Conservation (phyloP, 2,329 filamentous ascomycete genomes). For the Cordyceps farinosa region DNA sequence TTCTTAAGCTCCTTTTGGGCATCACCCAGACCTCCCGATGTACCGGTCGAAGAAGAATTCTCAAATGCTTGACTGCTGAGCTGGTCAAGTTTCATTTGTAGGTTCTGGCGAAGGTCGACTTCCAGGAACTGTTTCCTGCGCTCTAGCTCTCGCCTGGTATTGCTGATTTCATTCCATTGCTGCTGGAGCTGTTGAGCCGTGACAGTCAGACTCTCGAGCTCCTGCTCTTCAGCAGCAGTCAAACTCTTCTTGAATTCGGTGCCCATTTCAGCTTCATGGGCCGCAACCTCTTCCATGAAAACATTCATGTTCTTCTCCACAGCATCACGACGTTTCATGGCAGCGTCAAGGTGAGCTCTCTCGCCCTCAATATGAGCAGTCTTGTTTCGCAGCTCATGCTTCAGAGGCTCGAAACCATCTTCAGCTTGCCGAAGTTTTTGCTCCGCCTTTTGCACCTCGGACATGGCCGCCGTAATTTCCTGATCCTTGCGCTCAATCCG, state of each 20-base stretch:
- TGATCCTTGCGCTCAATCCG: conserved; percentile 80
- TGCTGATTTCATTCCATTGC: conserved; percentile 72
- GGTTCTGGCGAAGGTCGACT: conserved; percentile 81
- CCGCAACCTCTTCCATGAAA: conserved; percentile 69
- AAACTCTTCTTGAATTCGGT: conserved; percentile 92
- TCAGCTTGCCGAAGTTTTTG: conserved; percentile 75
- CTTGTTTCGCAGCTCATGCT: conserved; percentile 72
- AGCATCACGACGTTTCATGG: conserved; percentile 59
- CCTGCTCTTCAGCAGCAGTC: conserved; percentile 74
- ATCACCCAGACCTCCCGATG: conserved; percentile 67
- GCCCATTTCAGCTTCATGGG: conserved; percentile 74
- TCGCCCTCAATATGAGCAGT: conserved; percentile 70
- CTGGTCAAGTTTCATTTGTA: conserved; percentile 82
- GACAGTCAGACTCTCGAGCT: conserved; percentile 67
- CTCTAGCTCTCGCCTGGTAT: conserved; percentile 72
- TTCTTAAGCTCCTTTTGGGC: conserved; percentile 78
- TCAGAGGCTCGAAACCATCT: conserved; percentile 75
- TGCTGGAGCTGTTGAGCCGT: conserved; percentile 71
- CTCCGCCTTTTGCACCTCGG: conserved; percentile 77
- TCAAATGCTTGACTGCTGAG: conserved; percentile 75
- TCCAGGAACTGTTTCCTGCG: conserved; percentile 79
- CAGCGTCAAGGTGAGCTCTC: conserved; percentile 69
- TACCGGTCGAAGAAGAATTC: conserved; percentile 49
- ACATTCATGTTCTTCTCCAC: conserved; percentile 73
- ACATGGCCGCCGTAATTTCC: conserved; percentile 81